Evolutionary conservation across 768 basidiomycete genomes (phyloP).

Genomic region (Dentipellis sp.): DNA sequence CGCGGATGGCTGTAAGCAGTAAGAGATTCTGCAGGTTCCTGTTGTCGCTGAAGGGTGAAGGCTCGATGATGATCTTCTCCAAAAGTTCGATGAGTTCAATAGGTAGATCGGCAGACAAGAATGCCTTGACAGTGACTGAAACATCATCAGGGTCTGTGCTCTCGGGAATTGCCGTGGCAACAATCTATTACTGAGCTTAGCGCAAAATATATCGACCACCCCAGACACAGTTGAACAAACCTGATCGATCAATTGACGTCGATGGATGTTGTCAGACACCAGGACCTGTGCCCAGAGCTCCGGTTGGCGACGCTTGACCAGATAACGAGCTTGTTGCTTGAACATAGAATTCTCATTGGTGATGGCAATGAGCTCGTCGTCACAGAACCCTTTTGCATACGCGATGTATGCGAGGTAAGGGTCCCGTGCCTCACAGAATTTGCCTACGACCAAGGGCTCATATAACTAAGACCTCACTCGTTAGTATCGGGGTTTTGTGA

Average conservation of each 20-base stretch:
- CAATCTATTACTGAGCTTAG: conserved; percentile 41
- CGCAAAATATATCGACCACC: neutral
- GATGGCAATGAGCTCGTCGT: conserved; percentile 92
- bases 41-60: conserved; percentile 97
- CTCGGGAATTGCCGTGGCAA: conserved; percentile 92
- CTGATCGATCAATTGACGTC: conserved; percentile 91
- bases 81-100: conserved; percentile 94
- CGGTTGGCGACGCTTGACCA: conserved; percentile 89
- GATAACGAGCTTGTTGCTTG: conserved; percentile 97
- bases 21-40: conserved; percentile 92
- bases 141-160: conserved; percentile 98
- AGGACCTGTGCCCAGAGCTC: conserved; percentile 98
- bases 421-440: conserved; percentile 98
- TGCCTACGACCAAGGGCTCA: conserved; percentile 94
- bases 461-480: conserved; percentile 54
- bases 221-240: conserved; percentile 26
- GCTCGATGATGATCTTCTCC: conserved; percentile 97
- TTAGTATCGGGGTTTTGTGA: conserved; percentile 4
- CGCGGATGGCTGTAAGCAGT: conserved; percentile 90
- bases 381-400: conserved; percentile 98
- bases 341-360: conserved; percentile 99
- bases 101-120: conserved; percentile 93
- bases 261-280: conserved; percentile 79
- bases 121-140: conserved; percentile 96
- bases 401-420: conserved; percentile 99